Base-by-base conservation (phyloP, 2,329 filamentous ascomycete genomes). In the Pseudopithomyces maydicus region DNA sequence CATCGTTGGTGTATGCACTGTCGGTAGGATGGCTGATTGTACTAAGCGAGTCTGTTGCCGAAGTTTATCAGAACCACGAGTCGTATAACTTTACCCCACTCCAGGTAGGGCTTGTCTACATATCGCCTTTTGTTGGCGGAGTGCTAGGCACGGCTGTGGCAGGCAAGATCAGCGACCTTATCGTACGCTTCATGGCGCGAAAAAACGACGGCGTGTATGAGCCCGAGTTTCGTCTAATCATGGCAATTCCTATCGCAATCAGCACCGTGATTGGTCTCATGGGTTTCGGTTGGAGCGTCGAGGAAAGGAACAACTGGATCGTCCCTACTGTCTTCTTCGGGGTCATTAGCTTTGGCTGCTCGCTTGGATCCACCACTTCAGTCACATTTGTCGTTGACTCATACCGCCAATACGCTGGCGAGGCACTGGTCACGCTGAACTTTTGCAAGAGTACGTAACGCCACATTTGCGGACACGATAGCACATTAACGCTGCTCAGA, bases 11-110 rank as follows among this genome's bases (percentile, higher is more conserved):
- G 3, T 98, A 98, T 73, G 82, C 92, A 0, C 88, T 95, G 66
- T 95, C 92, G 0, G 85, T 98, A 6, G 94, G 94, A 36, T 98
- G 94, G 95, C 83, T 98, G 26, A 97, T 98, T 63, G 92, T 98
- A 42, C 85, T 98, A 1, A 97, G 92, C 0, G 93, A 98, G 75
- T 90, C 90, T 0, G 87, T 98, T 2, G 85, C 91, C 0, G 82
- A 89, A 56, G 90, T 98, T 58, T 98, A 91, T 74, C 86, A 90
- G 36, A 81, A 86, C 53, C 79, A 81, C 0, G 79, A 84, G 0
- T 82, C 81, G 0, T 98, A 98, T 79, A 85, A 93, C 64, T 98
- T 98, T 73, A 87, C 84, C 22, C 84, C 91, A 0, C 79, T 97
- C 0, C 88, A 91, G 59, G 90, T 91, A 0, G 94, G 94, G 7